Evolutionary conservation across 2,329 filamentous ascomycete species (phyloP).

Genomic region (Sporothrix brasiliensis): DNA sequence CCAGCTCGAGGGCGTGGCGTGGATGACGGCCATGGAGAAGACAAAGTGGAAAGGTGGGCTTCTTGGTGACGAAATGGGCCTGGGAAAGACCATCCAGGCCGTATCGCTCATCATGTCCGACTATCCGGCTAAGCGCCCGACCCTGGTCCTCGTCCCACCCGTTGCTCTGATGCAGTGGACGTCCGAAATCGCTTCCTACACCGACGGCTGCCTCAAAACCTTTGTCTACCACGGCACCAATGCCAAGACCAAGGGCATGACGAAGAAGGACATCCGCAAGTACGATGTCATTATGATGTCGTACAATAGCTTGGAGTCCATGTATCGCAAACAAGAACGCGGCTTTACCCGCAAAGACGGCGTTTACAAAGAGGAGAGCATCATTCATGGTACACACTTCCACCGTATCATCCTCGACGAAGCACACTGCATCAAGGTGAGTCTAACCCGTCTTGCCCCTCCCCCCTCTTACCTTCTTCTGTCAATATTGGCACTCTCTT

Average conservation of each 20-base stretch:
- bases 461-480: not conserved
- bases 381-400: conserved; percentile 83
- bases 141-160: conserved; percentile 86
- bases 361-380: conserved; percentile 75
- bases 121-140: conserved; percentile 79
- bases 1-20: conserved; percentile 88
- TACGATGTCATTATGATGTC: conserved; percentile 97
- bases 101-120: conserved; percentile 98
- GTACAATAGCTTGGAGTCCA: conserved; percentile 87
- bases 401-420: conserved; percentile 94
- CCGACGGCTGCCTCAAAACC: conserved; percentile 85
- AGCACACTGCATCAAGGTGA: conserved; percentile 73
- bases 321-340: conserved; percentile 89
- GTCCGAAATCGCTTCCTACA: conserved; percentile 77
- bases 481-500: not conserved
- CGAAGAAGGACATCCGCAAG: conserved; percentile 71
- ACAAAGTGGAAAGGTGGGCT: conserved; percentile 84
- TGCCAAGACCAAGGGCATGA: conserved; percentile 75
- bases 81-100: conserved; percentile 98
- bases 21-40: conserved; percentile 91
- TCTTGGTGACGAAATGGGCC: conserved; percentile 96
- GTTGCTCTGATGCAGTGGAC: conserved; percentile 97
- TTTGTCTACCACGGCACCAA: conserved; percentile 90
- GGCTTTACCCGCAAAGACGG: conserved; percentile 82
- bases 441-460: not conserved